These are phyloP conservation scores for Crepidotus variabilis DNA, from an alignment of 768 basidiomycete species.

Conservation along the genomic window DNA sequence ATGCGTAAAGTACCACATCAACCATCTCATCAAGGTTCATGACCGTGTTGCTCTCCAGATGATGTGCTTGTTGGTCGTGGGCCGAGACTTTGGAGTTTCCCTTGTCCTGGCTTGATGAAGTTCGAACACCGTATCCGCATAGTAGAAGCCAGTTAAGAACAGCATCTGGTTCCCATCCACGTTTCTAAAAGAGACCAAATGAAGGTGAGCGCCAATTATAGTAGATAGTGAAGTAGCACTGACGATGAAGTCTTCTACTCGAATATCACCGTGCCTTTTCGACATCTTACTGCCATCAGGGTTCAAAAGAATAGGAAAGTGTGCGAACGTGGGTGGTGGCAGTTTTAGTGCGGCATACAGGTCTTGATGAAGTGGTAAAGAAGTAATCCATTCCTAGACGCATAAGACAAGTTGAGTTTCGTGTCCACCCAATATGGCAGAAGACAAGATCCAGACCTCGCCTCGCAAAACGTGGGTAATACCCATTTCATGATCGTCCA, in stretches of 20 bases:
- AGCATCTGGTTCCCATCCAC: slow-evolving; percentile 89
- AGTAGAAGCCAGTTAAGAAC: slow-evolving; percentile 92
- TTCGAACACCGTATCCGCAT: slow-evolving; percentile 83
- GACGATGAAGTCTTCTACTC: slow-evolving; percentile 84
- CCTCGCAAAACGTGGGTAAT: slow-evolving; percentile 95
- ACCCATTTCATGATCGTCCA: slow-evolving; percentile 95
- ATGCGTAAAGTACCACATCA: slow-evolving; percentile 38
- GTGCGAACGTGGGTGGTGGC: slow-evolving; percentile 77
- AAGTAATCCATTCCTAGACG: slow-evolving; percentile 90
- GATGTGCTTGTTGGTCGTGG: slow-evolving; percentile 15
- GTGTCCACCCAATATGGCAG: background rate
- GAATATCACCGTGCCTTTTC: slow-evolving; percentile 88
- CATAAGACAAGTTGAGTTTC: background rate
- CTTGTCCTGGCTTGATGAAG: slow-evolving; percentile 21
- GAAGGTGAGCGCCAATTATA: background rate
- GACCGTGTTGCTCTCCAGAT: slow-evolving; percentile 62
- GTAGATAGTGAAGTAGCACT: slow-evolving; percentile 4
- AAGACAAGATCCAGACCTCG: slow-evolving; percentile 50
- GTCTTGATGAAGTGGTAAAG: slow-evolving; percentile 86
- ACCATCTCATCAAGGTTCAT: slow-evolving; percentile 66
- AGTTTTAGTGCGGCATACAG: slow-evolving; percentile 78
- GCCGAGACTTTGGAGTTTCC: slow-evolving; percentile 21
- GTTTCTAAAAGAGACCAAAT: slow-evolving; percentile 39
- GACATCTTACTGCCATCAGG: slow-evolving; percentile 92
- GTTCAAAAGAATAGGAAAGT: slow-evolving; percentile 88